Evolutionary conservation across 1,284 basidiomycete species (phyloP).

Genomic region (Mycena sp.): DNA sequence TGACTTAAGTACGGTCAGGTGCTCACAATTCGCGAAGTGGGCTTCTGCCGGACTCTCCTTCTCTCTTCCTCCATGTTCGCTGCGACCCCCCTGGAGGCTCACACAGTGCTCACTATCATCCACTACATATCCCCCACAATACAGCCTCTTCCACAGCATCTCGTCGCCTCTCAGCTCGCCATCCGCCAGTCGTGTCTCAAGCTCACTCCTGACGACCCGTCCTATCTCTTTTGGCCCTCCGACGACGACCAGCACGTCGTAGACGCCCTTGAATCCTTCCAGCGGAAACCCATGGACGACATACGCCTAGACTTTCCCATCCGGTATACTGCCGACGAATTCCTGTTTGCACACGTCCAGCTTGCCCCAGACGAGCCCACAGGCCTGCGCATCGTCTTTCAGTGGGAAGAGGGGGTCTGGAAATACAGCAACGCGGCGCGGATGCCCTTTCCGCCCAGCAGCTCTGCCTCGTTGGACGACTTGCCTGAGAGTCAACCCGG

Average conservation of each 20-base stretch:
- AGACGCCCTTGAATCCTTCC: constrained; percentile 57
- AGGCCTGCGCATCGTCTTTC: constrained; percentile 70
- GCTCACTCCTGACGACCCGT: constrained; percentile 57
- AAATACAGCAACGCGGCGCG: constrained; percentile 72
- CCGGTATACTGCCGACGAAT: constrained; percentile 70
- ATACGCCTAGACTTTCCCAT: constrained; percentile 46
- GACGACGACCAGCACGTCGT: constrained; percentile 47
- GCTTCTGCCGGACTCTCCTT: neutral
- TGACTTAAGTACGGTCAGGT: neutral
- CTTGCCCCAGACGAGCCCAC: constrained; percentile 46
- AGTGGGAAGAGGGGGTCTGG: constrained; percentile 71
- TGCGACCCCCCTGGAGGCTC: constrained; percentile 45
- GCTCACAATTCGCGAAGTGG: neutral
- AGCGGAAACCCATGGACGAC: constrained; percentile 49
- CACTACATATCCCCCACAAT: constrained; percentile 67
- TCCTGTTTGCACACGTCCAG: constrained; percentile 68
- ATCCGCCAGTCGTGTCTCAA: constrained; percentile 74
- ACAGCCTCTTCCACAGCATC: constrained; percentile 63
- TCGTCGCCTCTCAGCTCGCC: constrained; percentile 66
- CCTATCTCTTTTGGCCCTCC: constrained; percentile 78
- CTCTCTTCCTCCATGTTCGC: constrained; percentile 30
- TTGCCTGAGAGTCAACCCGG: constrained; percentile 37
- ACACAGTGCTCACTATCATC: constrained; percentile 57
- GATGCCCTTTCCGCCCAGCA: constrained; percentile 77
- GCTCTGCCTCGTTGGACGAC: constrained; percentile 53